Conservation (phyloP, 2,329 filamentous ascomycete species). For the Pseudogymnoascus sp. region DNA sequence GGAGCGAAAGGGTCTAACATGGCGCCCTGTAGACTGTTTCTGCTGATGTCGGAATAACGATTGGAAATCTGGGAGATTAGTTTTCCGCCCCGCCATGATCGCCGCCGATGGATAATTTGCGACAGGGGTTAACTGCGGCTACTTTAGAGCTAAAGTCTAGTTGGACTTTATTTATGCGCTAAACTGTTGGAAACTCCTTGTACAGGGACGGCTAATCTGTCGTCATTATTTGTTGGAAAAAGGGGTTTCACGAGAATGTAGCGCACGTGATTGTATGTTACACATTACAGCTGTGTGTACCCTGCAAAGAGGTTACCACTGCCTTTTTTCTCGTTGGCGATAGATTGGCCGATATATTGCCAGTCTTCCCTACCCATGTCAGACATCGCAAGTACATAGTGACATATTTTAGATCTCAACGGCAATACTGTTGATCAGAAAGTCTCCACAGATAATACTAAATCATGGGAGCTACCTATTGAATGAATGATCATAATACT, state of each 20-base stretch:
- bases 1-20: slow-evolving; percentile 69
- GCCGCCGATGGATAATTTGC: not conserved
- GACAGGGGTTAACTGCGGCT: not conserved
- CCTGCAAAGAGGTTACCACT: not conserved
- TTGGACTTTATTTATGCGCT: not conserved
- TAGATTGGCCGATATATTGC: not conserved
- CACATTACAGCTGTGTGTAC: not conserved
- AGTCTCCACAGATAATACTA: not conserved
- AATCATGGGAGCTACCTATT: not conserved
- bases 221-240: not conserved
- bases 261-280: not conserved
- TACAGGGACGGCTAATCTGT: not conserved
- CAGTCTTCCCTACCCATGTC: too few relatives aligned
- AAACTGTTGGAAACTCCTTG: not conserved
- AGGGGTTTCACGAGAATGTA: not conserved
- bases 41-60: not conserved
- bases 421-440: not conserved
- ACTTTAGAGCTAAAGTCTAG: not conserved
- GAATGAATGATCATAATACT: not conserved
- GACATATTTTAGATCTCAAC: not conserved
- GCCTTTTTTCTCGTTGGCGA: not conserved
- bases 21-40: slow-evolving; percentile 20
- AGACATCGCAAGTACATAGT: too few relatives aligned
- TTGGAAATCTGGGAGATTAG: not conserved
- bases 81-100: not conserved